Evolutionary conservation across 306 rosid species (phyloP).

Genomic region (Myrica gale): DNA sequence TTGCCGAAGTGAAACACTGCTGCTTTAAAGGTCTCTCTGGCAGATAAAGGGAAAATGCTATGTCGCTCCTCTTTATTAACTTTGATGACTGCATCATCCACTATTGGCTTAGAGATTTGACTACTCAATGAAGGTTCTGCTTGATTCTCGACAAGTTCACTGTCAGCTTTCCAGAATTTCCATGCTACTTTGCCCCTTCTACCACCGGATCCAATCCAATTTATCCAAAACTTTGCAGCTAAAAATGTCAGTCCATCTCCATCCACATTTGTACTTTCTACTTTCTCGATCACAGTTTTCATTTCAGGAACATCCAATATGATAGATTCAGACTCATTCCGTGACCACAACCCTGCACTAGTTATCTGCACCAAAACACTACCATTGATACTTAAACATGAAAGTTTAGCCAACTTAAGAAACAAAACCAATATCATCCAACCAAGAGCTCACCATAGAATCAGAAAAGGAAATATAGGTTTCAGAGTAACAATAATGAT

Average conservation of each 20-base stretch:
- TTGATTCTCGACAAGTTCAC: slow-evolving; percentile 61
- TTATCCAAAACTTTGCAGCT: slow-evolving; percentile 65
- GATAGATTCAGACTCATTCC: slow-evolving; percentile 52
- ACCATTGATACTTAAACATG: slow-evolving; percentile 21
- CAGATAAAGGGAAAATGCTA: slow-evolving; percentile 54
- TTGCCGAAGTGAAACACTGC: slow-evolving; percentile 60
- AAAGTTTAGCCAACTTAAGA: slow-evolving; percentile 26
- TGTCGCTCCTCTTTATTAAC: slow-evolving; percentile 60
- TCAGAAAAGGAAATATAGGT: background rate
- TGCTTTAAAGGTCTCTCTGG: slow-evolving; percentile 75
- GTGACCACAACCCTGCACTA: slow-evolving; percentile 82
- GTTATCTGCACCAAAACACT: slow-evolving; percentile 52
- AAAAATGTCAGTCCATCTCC: slow-evolving; percentile 60
- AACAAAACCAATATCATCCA: slow-evolving; percentile 20
- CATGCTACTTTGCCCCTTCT: slow-evolving; percentile 58
- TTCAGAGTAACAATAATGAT: background rate
- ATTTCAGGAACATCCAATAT: slow-evolving; percentile 39
- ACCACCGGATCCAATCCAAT: slow-evolving; percentile 68
- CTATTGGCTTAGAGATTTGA: slow-evolving; percentile 44
- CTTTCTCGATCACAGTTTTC: slow-evolving; percentile 36
- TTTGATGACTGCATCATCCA: slow-evolving; percentile 55
- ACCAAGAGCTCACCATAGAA: slow-evolving; percentile 1
- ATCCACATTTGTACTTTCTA: slow-evolving; percentile 51
- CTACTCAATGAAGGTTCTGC: slow-evolving; percentile 49
- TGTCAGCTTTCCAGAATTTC: slow-evolving; percentile 69